Percentiles rank a stretch among this genome's conserved stretches.
Conservation (phyloP, 2,329 filamentous ascomycete genomes). For the Dryadomyces quercus-mongolicae region DNA sequence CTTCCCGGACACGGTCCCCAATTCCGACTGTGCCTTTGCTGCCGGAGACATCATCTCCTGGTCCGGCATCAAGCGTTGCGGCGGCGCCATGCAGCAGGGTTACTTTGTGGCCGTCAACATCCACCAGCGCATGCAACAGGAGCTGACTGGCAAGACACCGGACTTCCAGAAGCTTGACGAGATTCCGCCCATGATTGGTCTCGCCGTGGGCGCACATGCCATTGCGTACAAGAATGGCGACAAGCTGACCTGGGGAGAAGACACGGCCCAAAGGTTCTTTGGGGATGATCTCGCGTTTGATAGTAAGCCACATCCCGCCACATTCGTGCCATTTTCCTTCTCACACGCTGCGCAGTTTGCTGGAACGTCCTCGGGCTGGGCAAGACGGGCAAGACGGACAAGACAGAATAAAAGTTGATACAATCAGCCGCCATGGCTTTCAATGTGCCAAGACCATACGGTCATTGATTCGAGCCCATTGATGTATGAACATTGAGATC, state of each 20-base stretch:
- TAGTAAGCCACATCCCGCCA: conserved; percentile 15
- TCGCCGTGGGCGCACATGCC: conserved; percentile 60
- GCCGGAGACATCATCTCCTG: conserved; percentile 58
- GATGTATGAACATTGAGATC: too few relatives aligned
- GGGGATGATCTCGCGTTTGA: conserved; percentile 53
- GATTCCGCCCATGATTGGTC: conserved; percentile 53
- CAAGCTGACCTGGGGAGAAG: conserved; percentile 47
- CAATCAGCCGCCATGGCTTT: not conserved
- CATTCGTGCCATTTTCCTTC: not conserved
- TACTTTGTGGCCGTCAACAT: conserved; percentile 55
- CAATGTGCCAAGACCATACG: too few relatives aligned
- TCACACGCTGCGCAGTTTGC: not conserved
- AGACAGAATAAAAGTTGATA: not conserved
- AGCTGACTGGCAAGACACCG: conserved; percentile 25
- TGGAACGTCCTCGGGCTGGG: not conserved
- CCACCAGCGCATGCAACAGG: conserved; percentile 45
- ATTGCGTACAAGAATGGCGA: conserved; percentile 48
- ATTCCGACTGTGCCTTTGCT: conserved; percentile 51
- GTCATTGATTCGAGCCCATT: too few relatives aligned
- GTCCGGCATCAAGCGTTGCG: conserved; percentile 71
- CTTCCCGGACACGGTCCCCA: conserved; percentile 41
- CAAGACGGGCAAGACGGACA: not conserved
- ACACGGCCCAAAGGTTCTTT: conserved; percentile 53
- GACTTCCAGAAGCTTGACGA: conserved; percentile 36
- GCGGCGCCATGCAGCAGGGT: conserved; percentile 64